These are phyloP conservation scores for Brassica juncea DNA, from an alignment of 345 rosid genomes.

Conservation along the genomic window DNA sequence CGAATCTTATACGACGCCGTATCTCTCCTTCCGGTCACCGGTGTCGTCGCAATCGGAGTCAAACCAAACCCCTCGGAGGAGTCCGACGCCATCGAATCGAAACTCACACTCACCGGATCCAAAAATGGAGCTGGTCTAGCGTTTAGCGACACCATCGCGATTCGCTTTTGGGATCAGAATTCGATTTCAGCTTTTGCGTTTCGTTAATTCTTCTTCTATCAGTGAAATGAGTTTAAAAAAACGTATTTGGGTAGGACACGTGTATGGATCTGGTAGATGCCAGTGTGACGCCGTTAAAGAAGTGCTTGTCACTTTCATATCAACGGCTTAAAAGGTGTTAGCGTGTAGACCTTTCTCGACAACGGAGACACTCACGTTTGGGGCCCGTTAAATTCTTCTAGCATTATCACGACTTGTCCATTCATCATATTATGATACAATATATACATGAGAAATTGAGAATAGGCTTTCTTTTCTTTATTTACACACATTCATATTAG, in stretches of 20 bases:
- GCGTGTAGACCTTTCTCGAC: neutral
- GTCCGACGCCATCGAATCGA: slow-evolving; percentile 30
- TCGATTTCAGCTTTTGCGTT: slow-evolving; percentile 21
- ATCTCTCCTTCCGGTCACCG: slow-evolving; percentile 5
- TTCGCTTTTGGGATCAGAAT: neutral
- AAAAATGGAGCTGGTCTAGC: slow-evolving; percentile 47
- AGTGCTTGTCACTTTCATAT: neutral
- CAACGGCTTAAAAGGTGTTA: neutral
- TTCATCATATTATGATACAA: neutral
- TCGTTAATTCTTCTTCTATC: neutral
- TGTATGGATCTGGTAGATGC: slow-evolving; percentile 2
- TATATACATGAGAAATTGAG: too few relatives aligned
- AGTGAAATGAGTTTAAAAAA: neutral
- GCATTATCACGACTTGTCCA: slow-evolving; percentile 20
- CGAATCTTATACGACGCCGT: slow-evolving; percentile 56
- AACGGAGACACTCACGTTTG: neutral
- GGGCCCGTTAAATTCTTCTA: slow-evolving; percentile 19
- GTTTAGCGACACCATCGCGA: slow-evolving; percentile 64
- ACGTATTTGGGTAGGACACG: slow-evolving; percentile 11
- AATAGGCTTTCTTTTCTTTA: neutral
- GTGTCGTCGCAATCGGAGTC: neutral
- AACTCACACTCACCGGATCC: slow-evolving; percentile 60
- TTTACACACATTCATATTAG: neutral
- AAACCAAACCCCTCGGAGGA: slow-evolving; percentile 6
- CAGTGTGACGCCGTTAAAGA: slow-evolving; percentile 20